Conservation (phyloP, 2,329 filamentous ascomycete species). For the Apiospora saccharicola region DNA sequence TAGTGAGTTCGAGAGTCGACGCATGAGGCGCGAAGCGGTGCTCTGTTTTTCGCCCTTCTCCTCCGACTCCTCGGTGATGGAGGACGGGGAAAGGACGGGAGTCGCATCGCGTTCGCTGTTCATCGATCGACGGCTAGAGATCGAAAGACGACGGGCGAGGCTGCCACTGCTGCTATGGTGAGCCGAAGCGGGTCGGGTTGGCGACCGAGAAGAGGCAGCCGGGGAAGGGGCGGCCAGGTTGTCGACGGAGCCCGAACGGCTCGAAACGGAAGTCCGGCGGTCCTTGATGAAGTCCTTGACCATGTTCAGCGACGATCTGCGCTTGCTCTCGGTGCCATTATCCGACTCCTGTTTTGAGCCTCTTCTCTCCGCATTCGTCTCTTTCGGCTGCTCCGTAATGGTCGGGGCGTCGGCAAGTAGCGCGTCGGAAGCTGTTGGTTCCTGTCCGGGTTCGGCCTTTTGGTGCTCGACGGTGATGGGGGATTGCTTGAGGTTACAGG, state of each 20-base stretch:
- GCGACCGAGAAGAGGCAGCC: constrained; percentile 48
- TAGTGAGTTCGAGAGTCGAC: constrained; percentile 63
- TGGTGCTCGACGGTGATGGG: constrained; percentile 66
- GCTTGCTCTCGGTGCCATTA: constrained; percentile 48
- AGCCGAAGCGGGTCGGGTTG: constrained; percentile 56
- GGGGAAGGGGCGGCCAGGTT: constrained; percentile 43
- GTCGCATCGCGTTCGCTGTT: constrained; percentile 51
- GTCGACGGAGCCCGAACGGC: constrained; percentile 57
- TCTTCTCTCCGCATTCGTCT: constrained; percentile 57
- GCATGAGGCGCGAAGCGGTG: constrained; percentile 65
- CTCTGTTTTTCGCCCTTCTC: constrained; percentile 58
- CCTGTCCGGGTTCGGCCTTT: constrained; percentile 44
- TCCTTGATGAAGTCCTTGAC: constrained; percentile 70
- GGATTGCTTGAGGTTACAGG: constrained; percentile 64
- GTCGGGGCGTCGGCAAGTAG: constrained; percentile 28
- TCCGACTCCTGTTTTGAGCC: constrained; percentile 48
- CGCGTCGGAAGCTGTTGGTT: constrained; percentile 31
- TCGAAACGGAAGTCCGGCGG: constrained; percentile 57
- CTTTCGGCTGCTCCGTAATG: constrained; percentile 40
- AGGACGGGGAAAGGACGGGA: constrained; percentile 49
- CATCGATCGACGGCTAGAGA: constrained; percentile 63
- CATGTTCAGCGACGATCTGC: constrained; percentile 66
- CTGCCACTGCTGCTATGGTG: constrained; percentile 54
- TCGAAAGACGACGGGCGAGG: constrained; percentile 69
- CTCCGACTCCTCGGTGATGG: constrained; percentile 56